Evolutionary conservation across 192 early-diverging fungal genomes (phyloP).

Genomic region (Lunasporangiospora selenospora): DNA sequence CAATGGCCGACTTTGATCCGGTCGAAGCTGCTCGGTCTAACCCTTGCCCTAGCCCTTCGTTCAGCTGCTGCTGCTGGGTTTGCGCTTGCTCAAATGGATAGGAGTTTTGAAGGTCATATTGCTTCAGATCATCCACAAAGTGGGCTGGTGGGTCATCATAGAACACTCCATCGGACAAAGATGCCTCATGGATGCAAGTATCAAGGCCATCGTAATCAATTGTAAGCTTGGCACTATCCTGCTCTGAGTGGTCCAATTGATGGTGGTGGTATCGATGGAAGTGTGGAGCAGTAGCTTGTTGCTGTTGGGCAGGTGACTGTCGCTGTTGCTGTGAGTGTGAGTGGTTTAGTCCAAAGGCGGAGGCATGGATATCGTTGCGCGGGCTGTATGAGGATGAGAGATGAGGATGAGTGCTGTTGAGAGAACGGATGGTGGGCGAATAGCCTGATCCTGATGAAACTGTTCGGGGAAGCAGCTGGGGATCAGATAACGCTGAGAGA

Average conservation of each 20-base stretch:
- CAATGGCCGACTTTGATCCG: conserved; percentile 10
- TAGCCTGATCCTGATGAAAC: too few relatives aligned
- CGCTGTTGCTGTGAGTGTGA: conserved; percentile 6
- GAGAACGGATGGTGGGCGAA: too few relatives aligned
- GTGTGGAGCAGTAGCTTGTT: neutral
- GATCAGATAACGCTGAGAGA: too few relatives aligned
- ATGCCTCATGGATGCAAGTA: conserved; percentile 21
- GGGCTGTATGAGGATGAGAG: too few relatives aligned
- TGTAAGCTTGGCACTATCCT: conserved; percentile 3
- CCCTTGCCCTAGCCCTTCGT: neutral
- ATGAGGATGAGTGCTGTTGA: conserved; percentile 2
- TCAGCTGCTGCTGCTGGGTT: neutral
- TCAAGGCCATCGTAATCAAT: conserved; percentile 53
- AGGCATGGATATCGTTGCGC: too few relatives aligned
- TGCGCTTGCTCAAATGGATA: neutral
- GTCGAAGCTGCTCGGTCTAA: conserved; percentile 9
- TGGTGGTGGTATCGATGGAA: neutral
- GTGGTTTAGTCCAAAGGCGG: too few relatives aligned
- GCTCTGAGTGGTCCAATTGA: neutral
- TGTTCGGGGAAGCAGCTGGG: too few relatives aligned
- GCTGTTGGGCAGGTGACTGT: neutral
- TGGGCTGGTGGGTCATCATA: neutral
- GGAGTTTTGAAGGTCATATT: neutral
- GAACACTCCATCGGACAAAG: conserved; percentile 3
- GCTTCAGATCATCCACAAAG: neutral